A percentile compares a stretch with the other conserved stretches of the same genome.
phyloP scores from a whole-genome alignment of 2,329 filamentous ascomycete genomes.

The Amesomyces nigricolor region DNA sequence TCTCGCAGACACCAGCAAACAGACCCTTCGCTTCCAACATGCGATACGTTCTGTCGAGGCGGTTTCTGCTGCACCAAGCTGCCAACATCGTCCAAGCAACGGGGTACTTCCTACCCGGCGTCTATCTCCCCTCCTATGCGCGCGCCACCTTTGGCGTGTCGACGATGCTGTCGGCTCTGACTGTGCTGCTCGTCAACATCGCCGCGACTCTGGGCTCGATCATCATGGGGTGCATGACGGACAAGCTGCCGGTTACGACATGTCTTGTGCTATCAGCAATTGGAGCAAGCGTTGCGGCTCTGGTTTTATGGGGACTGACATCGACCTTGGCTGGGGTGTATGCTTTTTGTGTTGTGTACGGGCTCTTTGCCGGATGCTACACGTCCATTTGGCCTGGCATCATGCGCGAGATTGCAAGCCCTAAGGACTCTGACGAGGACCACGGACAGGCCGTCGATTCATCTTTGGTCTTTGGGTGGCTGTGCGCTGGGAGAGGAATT shows the following conservation, averaged over 20 bases:
- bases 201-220: constrained; percentile 54
- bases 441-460: constrained; percentile 33
- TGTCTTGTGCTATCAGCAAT: constrained; percentile 53
- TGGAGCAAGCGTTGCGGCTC: constrained; percentile 49
- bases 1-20: constrained; percentile 7
- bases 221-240: constrained; percentile 52
- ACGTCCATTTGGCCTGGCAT: constrained; percentile 57
- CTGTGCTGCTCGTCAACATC: constrained; percentile 56
- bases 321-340: constrained; percentile 48
- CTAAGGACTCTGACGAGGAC: constrained; percentile 20
- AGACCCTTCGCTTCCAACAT: constrained; percentile 28
- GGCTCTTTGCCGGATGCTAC: constrained; percentile 60
- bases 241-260: constrained; percentile 46
- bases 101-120: constrained; percentile 7
- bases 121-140: constrained; percentile 43
- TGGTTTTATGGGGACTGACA: constrained; percentile 58
- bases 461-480: constrained; percentile 51
- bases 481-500: constrained; percentile 54
- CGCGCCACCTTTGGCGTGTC: constrained; percentile 40
- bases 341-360: constrained; percentile 56
- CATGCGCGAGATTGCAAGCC: constrained; percentile 39
- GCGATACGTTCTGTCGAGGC: constrained; percentile 29
- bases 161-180: constrained; percentile 46
- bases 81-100: constrained; percentile 7
- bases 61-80: constrained; percentile 2